Evolutionary conservation across 257 asterid genomes (phyloP).

Genomic region (Osmanthus fragrans): DNA sequence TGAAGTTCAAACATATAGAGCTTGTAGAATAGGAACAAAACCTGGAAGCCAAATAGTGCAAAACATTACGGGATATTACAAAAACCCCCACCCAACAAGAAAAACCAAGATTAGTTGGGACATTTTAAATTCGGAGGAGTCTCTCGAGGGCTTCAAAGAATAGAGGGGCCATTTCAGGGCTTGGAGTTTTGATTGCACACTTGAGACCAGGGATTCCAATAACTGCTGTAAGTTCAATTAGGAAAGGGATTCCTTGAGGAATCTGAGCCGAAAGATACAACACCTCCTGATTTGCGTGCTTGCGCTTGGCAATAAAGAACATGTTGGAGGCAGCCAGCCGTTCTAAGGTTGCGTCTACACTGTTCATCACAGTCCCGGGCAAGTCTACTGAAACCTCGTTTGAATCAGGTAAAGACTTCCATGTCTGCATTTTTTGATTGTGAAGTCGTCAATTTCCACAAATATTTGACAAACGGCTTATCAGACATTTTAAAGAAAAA

Average conservation of each 20-base stretch:
- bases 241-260: constrained; percentile 85
- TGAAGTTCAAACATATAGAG: neutral
- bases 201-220: constrained; percentile 84
- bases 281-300: constrained; percentile 85
- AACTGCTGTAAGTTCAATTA: constrained; percentile 81
- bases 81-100: constrained; percentile 3
- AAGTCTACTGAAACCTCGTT: constrained; percentile 83
- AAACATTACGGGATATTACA: neutral
- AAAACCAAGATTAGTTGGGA: constrained; percentile 17
- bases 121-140: constrained; percentile 55
- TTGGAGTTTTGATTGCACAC: constrained; percentile 86
- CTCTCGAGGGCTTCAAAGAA: constrained; percentile 80
- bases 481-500: neutral
- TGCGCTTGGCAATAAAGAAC: constrained; percentile 97
- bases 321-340: constrained; percentile 67
- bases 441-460: constrained; percentile 21
- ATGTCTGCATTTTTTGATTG: constrained; percentile 54
- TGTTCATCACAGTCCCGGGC: constrained; percentile 67
- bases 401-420: constrained; percentile 97
- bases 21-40: neutral
- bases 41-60: neutral
- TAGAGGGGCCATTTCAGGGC: constrained; percentile 85
- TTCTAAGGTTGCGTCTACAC: constrained; percentile 72
- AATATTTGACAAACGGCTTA: neutral
- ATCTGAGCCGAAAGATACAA: constrained; percentile 89